Base-by-base conservation (phyloP, 169 alveolate genomes). In the Eimeria necatrix region DNA sequence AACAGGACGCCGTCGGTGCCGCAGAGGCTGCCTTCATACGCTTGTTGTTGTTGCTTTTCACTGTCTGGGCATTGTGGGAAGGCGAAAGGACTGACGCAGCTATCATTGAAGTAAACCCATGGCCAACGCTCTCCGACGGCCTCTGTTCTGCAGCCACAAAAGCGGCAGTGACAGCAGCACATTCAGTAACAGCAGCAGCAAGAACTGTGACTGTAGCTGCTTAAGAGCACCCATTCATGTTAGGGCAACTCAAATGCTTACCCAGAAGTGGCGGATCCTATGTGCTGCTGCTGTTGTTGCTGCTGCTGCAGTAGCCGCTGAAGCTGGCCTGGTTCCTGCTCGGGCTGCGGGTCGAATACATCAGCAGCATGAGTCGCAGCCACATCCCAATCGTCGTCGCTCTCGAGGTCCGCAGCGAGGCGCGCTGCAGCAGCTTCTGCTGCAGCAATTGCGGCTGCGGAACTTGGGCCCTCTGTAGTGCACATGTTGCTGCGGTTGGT, bases 21-120 rank as follows among this genome's bases (percentile, higher is more conserved):
- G 87, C 87, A 48, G 5, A 46, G 32, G 87, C 64, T 18, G 68
- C 87, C 52, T 51, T 76, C 87, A 32, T 71, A 24, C 51, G 26
- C 56, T 22, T 71, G 81, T 52, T 61, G 74, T 48, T 71, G 83
- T 48, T 22, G 53, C 83, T 71, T 26, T 6, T 76, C 68, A 18
- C 24, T 53, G 18, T 76, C 87, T 4, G 68, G n/a, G 20, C 46
- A 51, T 12, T 53, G 52, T n/a, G 94, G 94, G 12, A 88, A 52
- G 22, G 73, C 12, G 48, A 88, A 88, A 26, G 59, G 87, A 68
- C 48, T 41, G 64, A 88, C 94, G 22, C 74, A 41, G 74, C 94
- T 88, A 86, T 88, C 94, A 32, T 88, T 74, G 87, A 88, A 88
- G 18, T 76, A 52, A 49, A 88, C 94, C 94, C 94, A 88, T 16